A percentile compares a stretch with the other conserved stretches of the same genome.
Conservation (phyloP, 2,329 filamentous ascomycete genomes). For the Hymenoscyphus salicellus region DNA sequence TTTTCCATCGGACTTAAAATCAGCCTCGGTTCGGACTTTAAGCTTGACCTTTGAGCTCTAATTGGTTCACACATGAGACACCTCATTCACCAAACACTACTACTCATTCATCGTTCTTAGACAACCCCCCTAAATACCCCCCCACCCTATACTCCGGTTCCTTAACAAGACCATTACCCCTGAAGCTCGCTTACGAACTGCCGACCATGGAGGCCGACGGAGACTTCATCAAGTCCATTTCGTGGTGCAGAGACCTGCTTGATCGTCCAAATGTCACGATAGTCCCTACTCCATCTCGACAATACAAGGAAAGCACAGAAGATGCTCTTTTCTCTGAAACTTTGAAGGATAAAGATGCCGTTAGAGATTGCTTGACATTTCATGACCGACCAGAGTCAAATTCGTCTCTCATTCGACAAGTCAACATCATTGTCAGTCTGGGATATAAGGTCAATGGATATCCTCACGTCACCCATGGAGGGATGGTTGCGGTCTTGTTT, state of each 20-base stretch:
- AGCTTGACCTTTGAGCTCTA: neutral
- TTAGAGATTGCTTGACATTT: neutral
- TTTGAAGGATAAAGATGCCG: neutral
- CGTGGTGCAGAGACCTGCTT: neutral
- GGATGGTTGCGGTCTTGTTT: neutral
- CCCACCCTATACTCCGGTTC: neutral
- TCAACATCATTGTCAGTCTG: constrained; percentile 3
- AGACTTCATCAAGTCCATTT: neutral
- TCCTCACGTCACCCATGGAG: neutral
- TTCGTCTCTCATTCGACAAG: neutral
- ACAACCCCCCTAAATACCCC: neutral
- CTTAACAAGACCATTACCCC: no score
- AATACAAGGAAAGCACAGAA: neutral
- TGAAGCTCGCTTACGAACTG: neutral
- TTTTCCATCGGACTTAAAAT: neutral
- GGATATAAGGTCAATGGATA: neutral
- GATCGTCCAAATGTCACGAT: neutral
- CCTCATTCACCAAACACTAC: no score
- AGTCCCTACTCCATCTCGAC: neutral
- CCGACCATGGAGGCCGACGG: neutral
- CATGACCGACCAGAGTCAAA: neutral
- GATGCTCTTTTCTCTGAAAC: neutral
- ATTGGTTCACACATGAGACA: no score
- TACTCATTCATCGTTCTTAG: neutral
- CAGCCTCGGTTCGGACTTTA: neutral